Evolutionary conservation across 1,284 basidiomycete genomes (phyloP), one percentile per base, ranked within the genome.

Genomic region (Leccinum brunneo-olivaceum): DNA sequence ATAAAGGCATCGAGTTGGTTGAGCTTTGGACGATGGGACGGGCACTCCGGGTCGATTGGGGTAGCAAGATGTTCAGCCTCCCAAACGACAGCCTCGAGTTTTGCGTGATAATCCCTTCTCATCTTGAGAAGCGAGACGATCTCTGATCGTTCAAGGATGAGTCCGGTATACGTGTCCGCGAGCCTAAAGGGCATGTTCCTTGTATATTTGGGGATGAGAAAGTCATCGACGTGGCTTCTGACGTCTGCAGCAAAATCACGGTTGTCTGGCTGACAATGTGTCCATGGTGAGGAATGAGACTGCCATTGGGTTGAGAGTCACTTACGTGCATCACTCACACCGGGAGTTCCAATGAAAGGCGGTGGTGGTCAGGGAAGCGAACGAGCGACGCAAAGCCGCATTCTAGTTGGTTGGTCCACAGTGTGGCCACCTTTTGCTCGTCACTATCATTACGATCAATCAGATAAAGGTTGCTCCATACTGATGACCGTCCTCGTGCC

Each of bases 161-260:
- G 44, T 5, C 54, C 57, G 2, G 53, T 56, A n/a, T 56, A 56
- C 1, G 55, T 58, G 37, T 56, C 58, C 20, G 33, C 36, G 28
- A 56, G 52, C 43, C 58, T 51, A 37, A 57, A 36, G 1, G 55
- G 55, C 52, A 60, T 56, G 12, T 56, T 54, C 1, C 35, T 47
- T 6, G 35, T 40, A 5, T 53, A 57, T 14, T 52, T 45, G 34
- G 41, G 39, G 32, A 57, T 52, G 27, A 54, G 30, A 15, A 42
- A 43, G 8, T 45, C 45, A 5, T 54, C 37, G 24, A 54, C 18
- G 12, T 54, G 45, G 18, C 23, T 28, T 30, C 3, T 30, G 5
- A 52, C 16, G n/a, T 53, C 52, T 3, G 37, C 41, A 6, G 20
- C 35, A 35, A 53, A 54, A 23, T 44, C 49, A 0, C 37, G 41